Base-by-base conservation (phyloP, 345 rosid species). In the Cardiospermum halicacabum region DNA sequence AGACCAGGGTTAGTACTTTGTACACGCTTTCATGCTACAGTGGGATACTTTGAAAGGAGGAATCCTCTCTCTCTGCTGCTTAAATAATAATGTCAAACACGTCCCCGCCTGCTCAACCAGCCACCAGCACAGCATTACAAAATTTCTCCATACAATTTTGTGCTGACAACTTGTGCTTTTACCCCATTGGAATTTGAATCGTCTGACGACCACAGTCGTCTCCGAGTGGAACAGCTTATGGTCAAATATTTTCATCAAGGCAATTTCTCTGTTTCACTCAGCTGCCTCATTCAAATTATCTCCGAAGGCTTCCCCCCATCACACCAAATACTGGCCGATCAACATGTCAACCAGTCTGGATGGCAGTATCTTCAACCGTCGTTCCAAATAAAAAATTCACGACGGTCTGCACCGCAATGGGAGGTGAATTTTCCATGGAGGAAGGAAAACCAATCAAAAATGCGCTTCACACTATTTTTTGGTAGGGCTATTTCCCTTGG, bases 401-500 rank as follows among this genome's bases (percentile, higher is more conserved):
- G 24, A 71, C 75, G 48, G 66, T 57, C 60, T 68, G 68, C 78
- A 62, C 68, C 28, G 11, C 62, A 37, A 65, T 12, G n/a, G 58
- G 57, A 69, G 73, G 60, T 64, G 69, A 63, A 53, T 55, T 77
- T 53, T 51, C 72, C 56, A 11, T 5, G 25, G 59, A 39, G 59
- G 50, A 21, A 56, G 28, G 53, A 64, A 59, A 62, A 30, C 66
- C 57, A 34, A 42, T 56, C 55, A 30, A 75, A 75, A 82, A 75
- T 75, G 85, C 83, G 77, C 68, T 82, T 68, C 31, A 63, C 77
- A 66, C 43, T 66, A 75, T 83, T 91, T n/a, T 69, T 82, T 91
- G 27, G 86, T 74, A 58, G 75, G 86, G 68, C 81, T 85, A 65
- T 74, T 60, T 67, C 89, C 93, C 80, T 84, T 91, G 0, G 95